Evolutionary conservation across 257 asterid genomes (phyloP).

Genomic region (Echium plantagineum): DNA sequence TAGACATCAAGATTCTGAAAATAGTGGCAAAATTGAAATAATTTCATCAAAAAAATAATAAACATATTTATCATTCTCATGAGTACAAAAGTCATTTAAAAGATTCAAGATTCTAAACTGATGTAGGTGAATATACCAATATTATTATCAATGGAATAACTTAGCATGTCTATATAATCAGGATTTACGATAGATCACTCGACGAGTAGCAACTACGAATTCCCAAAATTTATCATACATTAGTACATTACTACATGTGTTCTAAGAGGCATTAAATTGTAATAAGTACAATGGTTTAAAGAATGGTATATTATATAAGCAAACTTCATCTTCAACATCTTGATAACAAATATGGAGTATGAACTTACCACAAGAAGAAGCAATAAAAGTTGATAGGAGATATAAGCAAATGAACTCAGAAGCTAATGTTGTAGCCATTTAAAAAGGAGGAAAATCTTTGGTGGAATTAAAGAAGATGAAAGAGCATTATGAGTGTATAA

Average conservation of each 20-base stretch:
- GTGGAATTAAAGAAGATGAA: constrained; percentile 11
- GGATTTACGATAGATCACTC: no score
- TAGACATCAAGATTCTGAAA: no score
- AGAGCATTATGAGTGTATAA: constrained; percentile 10
- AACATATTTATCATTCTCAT: not conserved
- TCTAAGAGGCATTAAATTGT: no score
- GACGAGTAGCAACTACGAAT: no score
- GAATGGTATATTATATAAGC: not conserved
- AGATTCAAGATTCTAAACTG: no score
- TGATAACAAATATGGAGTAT: not conserved
- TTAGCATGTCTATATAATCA: not conserved
- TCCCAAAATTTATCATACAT: no score
- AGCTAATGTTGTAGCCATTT: constrained; percentile 34
- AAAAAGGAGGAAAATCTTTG: constrained; percentile 7
- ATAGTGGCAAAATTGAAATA: constrained; percentile 10
- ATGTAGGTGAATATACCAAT: no score
- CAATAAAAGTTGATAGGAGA: constrained; percentile 20
- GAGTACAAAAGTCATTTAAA: no score
- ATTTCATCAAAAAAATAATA: not conserved
- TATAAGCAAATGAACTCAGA: constrained; percentile 19
- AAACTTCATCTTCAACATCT: not conserved
- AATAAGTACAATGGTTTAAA: no score
- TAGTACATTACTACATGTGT: no score
- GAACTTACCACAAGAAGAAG: constrained; percentile 38
- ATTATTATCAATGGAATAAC: no score